Percentiles rank a stretch among this genome's conserved stretches.
Conservation (phyloP, 2,329 filamentous ascomycete genomes). For the Magnaporthales sp. region DNA sequence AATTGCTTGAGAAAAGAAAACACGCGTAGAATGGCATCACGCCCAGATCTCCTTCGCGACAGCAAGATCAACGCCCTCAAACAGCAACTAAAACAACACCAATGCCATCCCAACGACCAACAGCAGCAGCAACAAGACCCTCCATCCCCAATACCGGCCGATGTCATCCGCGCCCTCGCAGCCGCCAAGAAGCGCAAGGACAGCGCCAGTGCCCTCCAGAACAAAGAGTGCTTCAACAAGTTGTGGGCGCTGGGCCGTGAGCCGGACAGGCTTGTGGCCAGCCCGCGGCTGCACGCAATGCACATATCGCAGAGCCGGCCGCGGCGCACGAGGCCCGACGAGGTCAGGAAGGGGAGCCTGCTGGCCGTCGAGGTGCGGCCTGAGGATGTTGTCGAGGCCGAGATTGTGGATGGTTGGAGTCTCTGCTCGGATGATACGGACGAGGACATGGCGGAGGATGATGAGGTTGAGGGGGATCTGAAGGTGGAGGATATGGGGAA, state of each 20-base stretch:
- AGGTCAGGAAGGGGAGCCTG: background rate
- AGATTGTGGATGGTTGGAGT: constrained; percentile 3
- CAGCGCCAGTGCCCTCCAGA: background rate
- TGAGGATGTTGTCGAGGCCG: constrained; percentile 1
- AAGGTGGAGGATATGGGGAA: background rate
- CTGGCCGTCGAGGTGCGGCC: constrained; percentile 1
- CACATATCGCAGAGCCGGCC: background rate
- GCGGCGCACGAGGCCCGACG: background rate
- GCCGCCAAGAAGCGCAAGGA: background rate
- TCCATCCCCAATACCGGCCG: background rate
- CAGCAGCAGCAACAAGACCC: background rate
- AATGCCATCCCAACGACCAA: background rate
- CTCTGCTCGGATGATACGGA: background rate
- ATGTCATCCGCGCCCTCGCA: background rate
- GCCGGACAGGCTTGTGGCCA: background rate
- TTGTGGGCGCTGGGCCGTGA: background rate
- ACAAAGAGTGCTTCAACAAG: background rate
- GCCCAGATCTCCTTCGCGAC: background rate
- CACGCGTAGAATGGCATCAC: background rate
- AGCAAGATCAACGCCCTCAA: background rate
- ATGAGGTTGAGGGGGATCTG: background rate
- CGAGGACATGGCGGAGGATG: background rate
- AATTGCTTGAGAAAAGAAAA: background rate
- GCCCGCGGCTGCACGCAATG: background rate
- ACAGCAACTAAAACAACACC: background rate